A percentile compares a stretch with the other conserved stretches of the same genome.
Conservation (phyloP, 1,284 basidiomycete species). For the Trametes versicolor region DNA sequence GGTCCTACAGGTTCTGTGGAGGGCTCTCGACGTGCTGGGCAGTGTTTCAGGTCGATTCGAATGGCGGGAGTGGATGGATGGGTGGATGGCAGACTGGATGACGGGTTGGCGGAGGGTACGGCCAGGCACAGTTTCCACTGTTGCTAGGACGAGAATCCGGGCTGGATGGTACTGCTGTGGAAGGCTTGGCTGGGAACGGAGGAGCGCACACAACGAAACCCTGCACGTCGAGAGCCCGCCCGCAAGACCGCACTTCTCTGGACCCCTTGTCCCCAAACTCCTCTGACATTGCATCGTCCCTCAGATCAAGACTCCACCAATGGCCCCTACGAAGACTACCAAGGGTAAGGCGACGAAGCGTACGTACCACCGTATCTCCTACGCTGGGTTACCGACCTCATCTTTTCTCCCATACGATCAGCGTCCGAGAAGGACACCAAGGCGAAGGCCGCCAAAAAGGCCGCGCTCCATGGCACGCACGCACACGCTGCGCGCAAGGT, state of each 20-base stretch:
- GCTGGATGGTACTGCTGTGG: neutral
- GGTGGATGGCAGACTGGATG: constrained; percentile 30
- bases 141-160: neutral
- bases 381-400: neutral
- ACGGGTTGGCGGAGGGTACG: constrained; percentile 13
- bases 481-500: constrained; percentile 85
- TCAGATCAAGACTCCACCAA: constrained; percentile 43
- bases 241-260: constrained; percentile 10
- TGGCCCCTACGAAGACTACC: constrained; percentile 71
- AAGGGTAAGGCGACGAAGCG: constrained; percentile 70
- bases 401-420: constrained; percentile 7
- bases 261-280: neutral
- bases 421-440: constrained; percentile 67
- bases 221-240: constrained; percentile 21
- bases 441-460: constrained; percentile 97
- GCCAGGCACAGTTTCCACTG: neutral
- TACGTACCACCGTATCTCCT: constrained; percentile 43
- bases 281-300: constrained; percentile 3
- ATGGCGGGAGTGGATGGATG: constrained; percentile 32
- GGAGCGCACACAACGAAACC: neutral
- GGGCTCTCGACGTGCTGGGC: constrained; percentile 24
- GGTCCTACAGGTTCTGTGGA: constrained; percentile 25
- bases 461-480: constrained; percentile 89
- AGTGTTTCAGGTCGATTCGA: constrained; percentile 14
- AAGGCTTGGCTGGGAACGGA: neutral